Base-by-base conservation (phyloP, 371 early-diverging fungal genomes). In the Rhizopus arrhizus region DNA sequence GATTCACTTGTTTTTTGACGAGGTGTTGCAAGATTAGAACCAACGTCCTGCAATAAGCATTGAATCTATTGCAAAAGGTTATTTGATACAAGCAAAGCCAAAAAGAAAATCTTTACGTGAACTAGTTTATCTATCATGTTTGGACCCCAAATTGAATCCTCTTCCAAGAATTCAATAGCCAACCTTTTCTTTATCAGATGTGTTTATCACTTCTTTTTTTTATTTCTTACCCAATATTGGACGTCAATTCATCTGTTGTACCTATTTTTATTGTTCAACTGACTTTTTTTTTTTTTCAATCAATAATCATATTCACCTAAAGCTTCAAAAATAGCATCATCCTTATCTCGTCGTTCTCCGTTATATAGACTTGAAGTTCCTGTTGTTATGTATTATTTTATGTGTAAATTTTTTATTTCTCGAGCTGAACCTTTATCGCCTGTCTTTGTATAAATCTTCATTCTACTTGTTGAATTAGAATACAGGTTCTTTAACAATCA, bases 11-110 rank as follows among this genome's bases (percentile, higher is more conserved):
- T 82, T 11, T 78, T 68, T 28, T 72, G 72, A 40, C 93, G 76
- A 43, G 97, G 97, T 10, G 97, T 97, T 8, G 97, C 97, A 47
- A 95, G 81, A 72, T 94, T 94, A 31, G 94, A 88, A 1, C 93
- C 93, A 22, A 94, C 80, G 65, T 97, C 95, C 69, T 94, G 95
- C 49, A 97, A 67, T 22, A 88, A 78, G 65, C 95, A 93, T 82
- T 96, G 96, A 47, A 96, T 86, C 88, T 92, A 47, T 15, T 4
- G 8, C 22, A 22, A 22, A 22, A 22, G 22, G 22, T 22, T 22
- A 22, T 2, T 22, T 22, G 22, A 22, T 0, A 22, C 22, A n/a
- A n/a, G n/a, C n/a, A 7, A 35, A 11, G 35, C 0, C 13, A 13
- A 13, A 41, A 53, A 11, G 40, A 53, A 40, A 36, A 53, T 28